These are phyloP conservation scores for Solanum hybrid DNA, from an alignment of 305 asterid genomes.

Conservation along the genomic window DNA sequence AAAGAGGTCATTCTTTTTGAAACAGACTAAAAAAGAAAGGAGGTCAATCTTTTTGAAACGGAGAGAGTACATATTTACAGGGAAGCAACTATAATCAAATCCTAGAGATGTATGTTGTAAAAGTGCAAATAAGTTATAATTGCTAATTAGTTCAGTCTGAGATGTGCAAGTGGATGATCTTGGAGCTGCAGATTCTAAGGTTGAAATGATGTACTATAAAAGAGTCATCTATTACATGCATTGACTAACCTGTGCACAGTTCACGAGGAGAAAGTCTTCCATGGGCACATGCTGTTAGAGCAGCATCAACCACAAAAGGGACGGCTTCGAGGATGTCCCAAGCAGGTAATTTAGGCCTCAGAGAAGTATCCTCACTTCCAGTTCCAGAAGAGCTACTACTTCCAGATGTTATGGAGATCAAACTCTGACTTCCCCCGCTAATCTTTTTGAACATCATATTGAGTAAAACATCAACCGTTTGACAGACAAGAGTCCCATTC, in stretches of 20 bases:
- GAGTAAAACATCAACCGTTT: conserved; percentile 65
- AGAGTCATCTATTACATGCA: background rate
- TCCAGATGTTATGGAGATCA: conserved; percentile 49
- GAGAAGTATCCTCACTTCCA: conserved; percentile 54
- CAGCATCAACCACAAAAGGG: conserved; percentile 94
- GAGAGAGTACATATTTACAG: background rate
- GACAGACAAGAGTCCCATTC: conserved; percentile 77
- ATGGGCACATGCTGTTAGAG: conserved; percentile 90
- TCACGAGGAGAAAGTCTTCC: conserved; percentile 90
- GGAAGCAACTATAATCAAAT: background rate
- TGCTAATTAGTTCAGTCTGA: background rate
- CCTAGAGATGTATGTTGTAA: background rate
- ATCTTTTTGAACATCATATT: conserved; percentile 83
- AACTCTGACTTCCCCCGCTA: conserved; percentile 49
- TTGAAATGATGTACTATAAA: background rate
- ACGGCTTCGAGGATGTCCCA: conserved; percentile 99
- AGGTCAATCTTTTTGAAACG: too few relatives aligned
- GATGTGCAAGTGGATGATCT: background rate
- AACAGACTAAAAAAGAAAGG: too few relatives aligned
- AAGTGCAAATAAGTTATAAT: background rate
- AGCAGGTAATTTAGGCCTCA: conserved; percentile 82
- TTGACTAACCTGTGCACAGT: conserved; percentile 78
- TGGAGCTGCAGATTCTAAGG: background rate
- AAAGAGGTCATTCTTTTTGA: too few relatives aligned
- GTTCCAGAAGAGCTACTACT: conserved; percentile 75